Percentiles rank a stretch among this genome's conserved stretches.
These are phyloP conservation scores for Plasmopara viticola DNA, from an alignment of 352 stramenopile species.

Conservation along the genomic window DNA sequence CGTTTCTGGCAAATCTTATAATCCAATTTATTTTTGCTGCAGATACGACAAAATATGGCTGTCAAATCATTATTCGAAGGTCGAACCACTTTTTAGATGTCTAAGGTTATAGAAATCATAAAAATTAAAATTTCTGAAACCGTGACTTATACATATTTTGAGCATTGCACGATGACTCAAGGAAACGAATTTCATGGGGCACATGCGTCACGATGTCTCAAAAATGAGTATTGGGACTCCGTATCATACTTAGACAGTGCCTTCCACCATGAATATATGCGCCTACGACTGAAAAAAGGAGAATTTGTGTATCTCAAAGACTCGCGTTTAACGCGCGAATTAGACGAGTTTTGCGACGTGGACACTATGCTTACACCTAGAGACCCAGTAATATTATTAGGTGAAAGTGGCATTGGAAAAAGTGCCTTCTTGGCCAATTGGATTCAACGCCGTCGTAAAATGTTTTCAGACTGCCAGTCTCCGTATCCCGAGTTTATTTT, in stretches of 20 bases:
- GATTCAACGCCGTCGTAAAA: constrained; percentile 77
- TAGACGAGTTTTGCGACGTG: constrained; percentile 83
- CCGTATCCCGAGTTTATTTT: constrained; percentile 87
- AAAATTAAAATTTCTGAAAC: too few species aligned
- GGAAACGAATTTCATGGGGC: constrained; percentile 11
- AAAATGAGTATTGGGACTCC: constrained; percentile 68
- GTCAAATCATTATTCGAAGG: too few species aligned
- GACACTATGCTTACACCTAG: constrained; percentile 79
- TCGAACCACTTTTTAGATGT: too few species aligned
- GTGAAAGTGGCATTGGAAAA: constrained; percentile 69
- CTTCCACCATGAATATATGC: constrained; percentile 82
- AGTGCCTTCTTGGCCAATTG: constrained; percentile 76
- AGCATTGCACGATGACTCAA: constrained; percentile 12
- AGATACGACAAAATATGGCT: too few species aligned
- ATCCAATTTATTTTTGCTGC: too few species aligned
- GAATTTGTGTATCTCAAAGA: constrained; percentile 80
- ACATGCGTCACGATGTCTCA: constrained; percentile 8
- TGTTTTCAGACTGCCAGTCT: constrained; percentile 81
- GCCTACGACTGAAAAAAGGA: constrained; percentile 47
- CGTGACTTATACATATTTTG: too few species aligned
- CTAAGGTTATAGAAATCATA: too few species aligned
- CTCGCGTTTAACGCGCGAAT: constrained; percentile 44
- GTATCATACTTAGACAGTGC: constrained; percentile 75
- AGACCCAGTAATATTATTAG: constrained; percentile 65
- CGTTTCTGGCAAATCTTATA: too few species aligned